phyloP scores from a whole-genome alignment of 768 basidiomycete species.

The Pseudohyphozyma bogoriensis region DNA sequence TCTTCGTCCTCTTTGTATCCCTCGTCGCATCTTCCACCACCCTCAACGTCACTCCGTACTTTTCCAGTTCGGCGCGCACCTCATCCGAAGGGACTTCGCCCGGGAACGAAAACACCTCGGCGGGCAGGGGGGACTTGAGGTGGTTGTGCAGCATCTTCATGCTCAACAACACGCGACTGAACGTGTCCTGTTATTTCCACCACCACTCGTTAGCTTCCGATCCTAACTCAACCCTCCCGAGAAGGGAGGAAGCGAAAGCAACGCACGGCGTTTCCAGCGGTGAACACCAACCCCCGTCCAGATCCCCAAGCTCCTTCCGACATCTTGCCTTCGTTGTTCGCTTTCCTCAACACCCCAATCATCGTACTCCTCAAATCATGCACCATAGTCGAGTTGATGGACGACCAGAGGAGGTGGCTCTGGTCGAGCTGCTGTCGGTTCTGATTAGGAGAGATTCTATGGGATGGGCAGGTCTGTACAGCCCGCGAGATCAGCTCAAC shows the following conservation, averaged over 20 bases:
- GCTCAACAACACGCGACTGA: conserved; percentile 30
- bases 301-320: neutral
- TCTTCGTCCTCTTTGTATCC: conserved; percentile 30
- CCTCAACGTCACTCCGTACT: conserved; percentile 35
- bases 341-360: conserved; percentile 1
- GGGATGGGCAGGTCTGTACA: conserved; percentile 12
- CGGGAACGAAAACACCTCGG: conserved; percentile 39
- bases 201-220: neutral
- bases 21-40: conserved; percentile 14
- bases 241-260: neutral
- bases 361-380: conserved; percentile 1
- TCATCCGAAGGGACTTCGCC: conserved; percentile 34
- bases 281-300: conserved; percentile 32
- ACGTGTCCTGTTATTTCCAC: conserved; percentile 29
- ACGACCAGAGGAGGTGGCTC: conserved; percentile 2
- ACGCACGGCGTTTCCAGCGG: conserved; percentile 39
- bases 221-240: too few species aligned
- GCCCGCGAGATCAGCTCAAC: neutral
- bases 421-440: conserved; percentile 11
- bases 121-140: conserved; percentile 30
- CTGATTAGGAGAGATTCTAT: conserved; percentile 17
- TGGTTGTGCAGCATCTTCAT: conserved; percentile 29
- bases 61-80: conserved; percentile 34
- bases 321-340: conserved; percentile 10
- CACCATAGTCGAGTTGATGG: conserved; percentile 2